phyloP scores from a whole-genome alignment of 352 stramenopile species.

The Pythium coloratum region DNA sequence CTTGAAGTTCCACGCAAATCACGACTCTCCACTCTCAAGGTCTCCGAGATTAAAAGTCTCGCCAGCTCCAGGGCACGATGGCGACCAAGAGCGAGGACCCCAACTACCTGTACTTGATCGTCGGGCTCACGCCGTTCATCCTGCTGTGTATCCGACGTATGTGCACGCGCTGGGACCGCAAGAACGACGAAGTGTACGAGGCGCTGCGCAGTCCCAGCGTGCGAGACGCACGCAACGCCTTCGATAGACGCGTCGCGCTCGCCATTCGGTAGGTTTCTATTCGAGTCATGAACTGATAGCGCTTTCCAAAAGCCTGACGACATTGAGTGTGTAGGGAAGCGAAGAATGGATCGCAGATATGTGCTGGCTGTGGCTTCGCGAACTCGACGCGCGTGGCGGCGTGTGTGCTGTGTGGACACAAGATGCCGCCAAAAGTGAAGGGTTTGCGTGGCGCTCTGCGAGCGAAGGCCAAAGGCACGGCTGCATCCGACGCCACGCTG shows the following conservation, averaged over 20 bases:
- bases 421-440: conserved; percentile 18
- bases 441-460: conserved; percentile 3
- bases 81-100: neutral
- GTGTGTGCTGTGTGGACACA: conserved; percentile 2
- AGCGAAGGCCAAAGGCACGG: conserved; percentile 2
- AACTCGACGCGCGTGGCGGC: conserved; percentile 15
- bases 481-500: neutral
- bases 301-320: neutral
- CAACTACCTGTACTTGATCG: conserved; percentile 18
- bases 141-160: conserved; percentile 19
- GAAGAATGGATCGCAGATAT: conserved; percentile 14
- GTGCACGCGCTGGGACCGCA: conserved; percentile 26
- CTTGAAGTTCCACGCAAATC: conserved; percentile 1
- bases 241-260: conserved; percentile 23
- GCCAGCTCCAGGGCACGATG: neutral
- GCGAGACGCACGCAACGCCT: conserved; percentile 22
- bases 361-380: conserved; percentile 17
- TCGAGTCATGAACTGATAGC: neutral
- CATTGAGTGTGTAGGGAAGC: conserved; percentile 7
- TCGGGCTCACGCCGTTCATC: conserved; percentile 21
- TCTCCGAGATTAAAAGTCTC: neutral
- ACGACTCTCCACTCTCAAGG: neutral
- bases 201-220: conserved; percentile 28
- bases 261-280: conserved; percentile 16
- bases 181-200: conserved; percentile 29